Conservation (phyloP, 2,329 filamentous ascomycete species). For the Fusarium caatingaense region DNA sequence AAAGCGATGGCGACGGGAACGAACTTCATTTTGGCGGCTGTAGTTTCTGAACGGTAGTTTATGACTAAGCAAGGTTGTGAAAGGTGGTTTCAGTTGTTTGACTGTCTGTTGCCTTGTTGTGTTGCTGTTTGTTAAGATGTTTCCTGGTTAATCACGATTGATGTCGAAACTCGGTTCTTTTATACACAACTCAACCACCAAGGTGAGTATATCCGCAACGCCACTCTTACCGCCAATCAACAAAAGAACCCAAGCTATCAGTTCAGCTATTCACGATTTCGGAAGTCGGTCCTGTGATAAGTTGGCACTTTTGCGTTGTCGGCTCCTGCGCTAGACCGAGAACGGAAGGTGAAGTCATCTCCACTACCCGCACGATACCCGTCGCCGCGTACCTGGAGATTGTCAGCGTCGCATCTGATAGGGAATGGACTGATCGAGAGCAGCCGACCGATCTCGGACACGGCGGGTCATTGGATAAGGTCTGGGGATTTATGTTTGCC, state of each 20-base stretch:
- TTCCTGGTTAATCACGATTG: no score
- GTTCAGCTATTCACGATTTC: background rate
- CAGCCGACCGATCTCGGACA: background rate
- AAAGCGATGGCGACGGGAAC: conserved; percentile 5
- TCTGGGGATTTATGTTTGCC: background rate
- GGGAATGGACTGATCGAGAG: conserved; percentile 12
- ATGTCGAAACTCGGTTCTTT: background rate
- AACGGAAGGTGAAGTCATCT: background rate
- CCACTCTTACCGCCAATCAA: background rate
- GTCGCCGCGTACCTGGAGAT: background rate
- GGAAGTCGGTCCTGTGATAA: conserved; percentile 20
- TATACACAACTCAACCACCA: background rate
- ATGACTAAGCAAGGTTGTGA: accelerated
- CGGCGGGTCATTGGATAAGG: accelerated
- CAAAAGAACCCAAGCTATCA: conserved; percentile 11
- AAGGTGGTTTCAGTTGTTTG: accelerated
- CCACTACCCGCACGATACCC: background rate
- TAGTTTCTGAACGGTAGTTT: accelerated
- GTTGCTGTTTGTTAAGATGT: no score
- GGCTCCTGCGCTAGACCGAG: background rate
- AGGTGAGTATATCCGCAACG: background rate
- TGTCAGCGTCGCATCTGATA: conserved; percentile 8
- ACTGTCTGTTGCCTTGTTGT: no score
- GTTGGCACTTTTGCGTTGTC: conserved; percentile 21
- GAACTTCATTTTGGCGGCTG: conserved; percentile 24